phyloP scores from a whole-genome alignment of 2,329 filamentous ascomycete species.

The Drechslerella stenobrocha region DNA sequence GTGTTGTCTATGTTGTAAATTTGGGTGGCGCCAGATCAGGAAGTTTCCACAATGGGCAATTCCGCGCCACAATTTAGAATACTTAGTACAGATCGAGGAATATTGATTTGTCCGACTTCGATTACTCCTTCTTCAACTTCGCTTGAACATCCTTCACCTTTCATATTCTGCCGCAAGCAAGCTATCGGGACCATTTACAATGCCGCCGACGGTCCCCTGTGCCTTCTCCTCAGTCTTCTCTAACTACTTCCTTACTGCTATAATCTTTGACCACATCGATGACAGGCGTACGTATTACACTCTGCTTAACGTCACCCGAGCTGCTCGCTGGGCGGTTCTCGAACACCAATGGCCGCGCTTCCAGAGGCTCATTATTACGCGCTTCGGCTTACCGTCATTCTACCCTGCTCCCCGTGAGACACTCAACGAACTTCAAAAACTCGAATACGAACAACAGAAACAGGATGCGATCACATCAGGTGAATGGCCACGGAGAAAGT shows the following conservation, averaged over 20 bases:
- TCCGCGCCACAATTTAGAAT: too few species aligned
- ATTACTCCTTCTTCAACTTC: neutral
- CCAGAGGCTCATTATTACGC: slow-evolving; percentile 8
- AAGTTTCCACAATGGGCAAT: neutral
- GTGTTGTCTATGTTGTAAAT: neutral
- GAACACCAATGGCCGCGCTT: slow-evolving; percentile 8
- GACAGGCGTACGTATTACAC: slow-evolving; percentile 6
- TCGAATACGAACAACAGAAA: slow-evolving; percentile 7
- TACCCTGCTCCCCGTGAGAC: too few species aligned
- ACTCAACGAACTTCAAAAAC: neutral
- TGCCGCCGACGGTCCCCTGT: too few species aligned
- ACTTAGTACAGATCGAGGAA: too few species aligned
- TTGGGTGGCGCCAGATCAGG: neutral
- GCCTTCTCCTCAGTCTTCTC: slow-evolving; percentile 12
- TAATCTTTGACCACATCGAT: slow-evolving; percentile 11
- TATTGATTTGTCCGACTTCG: too few species aligned
- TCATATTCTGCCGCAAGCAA: neutral
- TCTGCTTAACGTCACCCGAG: slow-evolving; percentile 23
- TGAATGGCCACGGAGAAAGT: slow-evolving; percentile 13
- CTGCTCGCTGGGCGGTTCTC: slow-evolving; percentile 13
- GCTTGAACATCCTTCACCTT: neutral
- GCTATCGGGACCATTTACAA: neutral
- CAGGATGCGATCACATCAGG: slow-evolving; percentile 9
- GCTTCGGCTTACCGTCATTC: slow-evolving; percentile 3
- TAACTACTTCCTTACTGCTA: slow-evolving; percentile 19